Conservation (phyloP, 495 filamentous ascomycete genomes). For the Lepidopterella palustris region DNA sequence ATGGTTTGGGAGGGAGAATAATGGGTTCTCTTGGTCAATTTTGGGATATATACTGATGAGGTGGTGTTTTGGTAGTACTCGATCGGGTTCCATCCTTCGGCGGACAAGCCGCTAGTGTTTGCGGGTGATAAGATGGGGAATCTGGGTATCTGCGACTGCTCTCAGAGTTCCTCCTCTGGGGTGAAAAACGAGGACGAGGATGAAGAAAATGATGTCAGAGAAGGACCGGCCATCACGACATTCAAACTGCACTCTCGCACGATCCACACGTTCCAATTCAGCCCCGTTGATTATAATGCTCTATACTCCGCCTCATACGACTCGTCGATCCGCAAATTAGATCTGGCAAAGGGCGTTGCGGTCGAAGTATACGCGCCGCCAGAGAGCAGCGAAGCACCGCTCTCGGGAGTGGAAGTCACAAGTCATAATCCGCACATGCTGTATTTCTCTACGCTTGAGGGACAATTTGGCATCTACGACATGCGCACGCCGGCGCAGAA, state of each 20-base stretch:
- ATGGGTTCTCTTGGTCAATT: too few species aligned
- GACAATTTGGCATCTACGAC: conserved; percentile 72
- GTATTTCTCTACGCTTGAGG: conserved; percentile 82
- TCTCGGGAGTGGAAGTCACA: conserved; percentile 76
- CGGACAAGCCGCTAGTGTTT: conserved; percentile 82
- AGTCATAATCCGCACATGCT: conserved; percentile 62
- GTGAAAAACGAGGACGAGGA: conserved; percentile 46
- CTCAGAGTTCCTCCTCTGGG: conserved; percentile 54
- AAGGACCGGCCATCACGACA: conserved; percentile 71
- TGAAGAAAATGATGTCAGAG: conserved; percentile 55
- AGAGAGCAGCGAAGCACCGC: conserved; percentile 60
- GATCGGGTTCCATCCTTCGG: conserved; percentile 81
- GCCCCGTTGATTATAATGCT: conserved; percentile 57
- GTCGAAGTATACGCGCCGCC: conserved; percentile 71
- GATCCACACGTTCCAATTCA: conserved; percentile 75
- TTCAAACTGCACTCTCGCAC: conserved; percentile 88
- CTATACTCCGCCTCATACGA: conserved; percentile 91
- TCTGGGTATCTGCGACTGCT: conserved; percentile 87
- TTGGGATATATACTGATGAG: too few species aligned
- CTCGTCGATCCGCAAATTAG: conserved; percentile 80
- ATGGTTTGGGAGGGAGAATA: background rate
- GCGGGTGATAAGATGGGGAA: conserved; percentile 94
- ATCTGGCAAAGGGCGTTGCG: conserved; percentile 70
- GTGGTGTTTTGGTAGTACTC: conserved; percentile 56
- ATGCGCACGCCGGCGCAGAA: conserved; percentile 51